A percentile compares a stretch with the other conserved stretches of the same genome.
Evolutionary conservation across 2,329 filamentous ascomycete species (phyloP).

Genomic region (Aureobasidium sp.): DNA sequence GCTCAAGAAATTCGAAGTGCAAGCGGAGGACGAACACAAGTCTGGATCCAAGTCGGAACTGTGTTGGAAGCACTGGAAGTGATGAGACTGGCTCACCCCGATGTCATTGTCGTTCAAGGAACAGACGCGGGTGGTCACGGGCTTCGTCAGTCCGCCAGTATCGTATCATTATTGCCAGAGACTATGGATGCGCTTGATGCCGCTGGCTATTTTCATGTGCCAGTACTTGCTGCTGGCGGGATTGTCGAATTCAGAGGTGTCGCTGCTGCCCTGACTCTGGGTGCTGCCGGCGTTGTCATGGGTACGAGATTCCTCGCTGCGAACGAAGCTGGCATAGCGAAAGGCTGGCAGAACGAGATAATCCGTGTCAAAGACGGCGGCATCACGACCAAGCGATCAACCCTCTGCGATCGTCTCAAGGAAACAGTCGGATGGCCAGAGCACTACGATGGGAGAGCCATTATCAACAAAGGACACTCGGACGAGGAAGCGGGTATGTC

Average conservation of each 20-base stretch:
- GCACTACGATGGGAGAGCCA: constrained; percentile 49
- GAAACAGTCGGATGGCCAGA: constrained; percentile 52
- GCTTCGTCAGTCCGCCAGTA: constrained; percentile 45
- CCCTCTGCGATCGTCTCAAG: constrained; percentile 46
- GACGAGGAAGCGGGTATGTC: constrained; percentile 33
- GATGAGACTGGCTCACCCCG: constrained; percentile 39
- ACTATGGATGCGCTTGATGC: constrained; percentile 40
- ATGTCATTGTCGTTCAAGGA: constrained; percentile 56
- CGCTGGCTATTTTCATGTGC: constrained; percentile 14
- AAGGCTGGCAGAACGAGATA: constrained; percentile 41
- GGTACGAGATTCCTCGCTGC: constrained; percentile 57
- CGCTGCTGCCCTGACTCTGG: constrained; percentile 46
- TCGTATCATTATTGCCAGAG: constrained; percentile 54
- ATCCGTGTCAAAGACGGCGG: constrained; percentile 44
- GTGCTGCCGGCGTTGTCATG: constrained; percentile 48
- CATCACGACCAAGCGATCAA: constrained; percentile 41
- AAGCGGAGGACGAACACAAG: constrained; percentile 31
- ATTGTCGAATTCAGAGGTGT: constrained; percentile 49
- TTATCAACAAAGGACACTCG: constrained; percentile 47
- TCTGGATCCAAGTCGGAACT: constrained; percentile 57
- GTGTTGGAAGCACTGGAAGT: constrained; percentile 48
- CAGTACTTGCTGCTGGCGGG: constrained; percentile 47
- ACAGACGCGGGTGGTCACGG: constrained; percentile 60
- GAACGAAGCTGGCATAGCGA: constrained; percentile 37
- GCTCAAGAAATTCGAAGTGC: constrained; percentile 24